Base-by-base conservation (phyloP, 2,329 filamentous ascomycete genomes). In the Botrytis aclada region DNA sequence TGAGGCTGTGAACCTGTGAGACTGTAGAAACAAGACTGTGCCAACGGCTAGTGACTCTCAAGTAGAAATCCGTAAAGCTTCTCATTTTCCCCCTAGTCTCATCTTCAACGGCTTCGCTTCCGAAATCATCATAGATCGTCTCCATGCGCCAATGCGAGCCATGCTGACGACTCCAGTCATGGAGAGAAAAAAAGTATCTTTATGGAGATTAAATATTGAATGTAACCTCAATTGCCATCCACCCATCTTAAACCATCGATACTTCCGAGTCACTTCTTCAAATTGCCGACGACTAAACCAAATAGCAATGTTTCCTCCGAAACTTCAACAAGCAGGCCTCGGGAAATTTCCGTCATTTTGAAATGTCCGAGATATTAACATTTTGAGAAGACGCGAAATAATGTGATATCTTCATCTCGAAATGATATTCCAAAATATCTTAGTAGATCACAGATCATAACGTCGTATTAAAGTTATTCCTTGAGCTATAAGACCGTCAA, bases 21-120 rank as follows among this genome's bases (percentile, higher is more conserved):
- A 60, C 39, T 60, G n/a, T 47, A 47, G 18, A 56, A 29, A 16
- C 25, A 56, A 63, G 29, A 71, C 43, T 66, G 16, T 16, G 45
- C 25, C 34, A 67, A 45, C 70, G 70, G 70, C 25, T 67, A 72
- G 51, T 47, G 60, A 47, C 29, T 39, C 58, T 51, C 58, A 34
- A 47, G 45, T 54, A 65, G 58, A 71, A 56, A 56, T 71, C 47
- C 47, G 45, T 39, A 54, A 69, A 56, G 47, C n/a, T 37, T 69
- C 25, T 56, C 22, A 41, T 1, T 69, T 39, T 20, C 41, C 32
- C 20, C 29, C 41, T 64, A 39, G 39, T 72, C 37, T 18, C 39
- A 67, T 72, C 51, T 72, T 67, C 62, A 61, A 66, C 62, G 62
- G 70, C n/a, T 10, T 29, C 62, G 12, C 54, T 67, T 72, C 70